These are phyloP conservation scores for Sarocladiaceae sp. DNA, from an alignment of 2,329 filamentous ascomycete species.

Conservation along the genomic window DNA sequence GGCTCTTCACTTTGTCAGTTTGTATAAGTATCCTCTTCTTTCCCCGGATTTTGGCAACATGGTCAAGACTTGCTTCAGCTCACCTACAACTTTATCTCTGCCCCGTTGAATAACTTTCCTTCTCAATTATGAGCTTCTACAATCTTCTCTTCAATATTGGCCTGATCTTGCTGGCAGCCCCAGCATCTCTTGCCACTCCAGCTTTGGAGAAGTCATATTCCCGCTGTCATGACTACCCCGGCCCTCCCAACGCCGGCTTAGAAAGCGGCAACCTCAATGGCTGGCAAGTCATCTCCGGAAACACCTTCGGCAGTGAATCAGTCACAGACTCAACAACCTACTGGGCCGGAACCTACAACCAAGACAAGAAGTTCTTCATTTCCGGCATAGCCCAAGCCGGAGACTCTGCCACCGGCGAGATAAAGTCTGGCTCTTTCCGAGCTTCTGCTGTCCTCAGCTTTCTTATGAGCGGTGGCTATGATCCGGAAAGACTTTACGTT, in stretches of 20 bases:
- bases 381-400: conserved; percentile 20
- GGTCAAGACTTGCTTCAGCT: too few species aligned
- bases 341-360: conserved; percentile 24
- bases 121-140: background rate
- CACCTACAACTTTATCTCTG: too few species aligned
- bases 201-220: background rate
- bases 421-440: conserved; percentile 23
- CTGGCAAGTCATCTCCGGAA: conserved; percentile 21
- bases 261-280: conserved; percentile 21
- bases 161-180: background rate
- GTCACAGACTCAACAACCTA: conserved; percentile 18
- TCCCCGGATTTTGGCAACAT: too few species aligned
- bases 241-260: conserved; percentile 20
- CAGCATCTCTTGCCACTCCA: background rate
- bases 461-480: conserved; percentile 25
- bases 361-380: conserved; percentile 20
- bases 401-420: conserved; percentile 21
- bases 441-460: conserved; percentile 25
- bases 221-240: conserved; percentile 8
- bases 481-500: conserved; percentile 23
- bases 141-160: background rate
- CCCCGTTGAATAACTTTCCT: too few species aligned
- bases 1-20: too few species aligned
- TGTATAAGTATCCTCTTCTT: too few species aligned
- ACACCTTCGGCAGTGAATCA: conserved; percentile 21